Evolutionary conservation across 805 yeast species (phyloP).

Genomic region (Pichia cephalocereana): DNA sequence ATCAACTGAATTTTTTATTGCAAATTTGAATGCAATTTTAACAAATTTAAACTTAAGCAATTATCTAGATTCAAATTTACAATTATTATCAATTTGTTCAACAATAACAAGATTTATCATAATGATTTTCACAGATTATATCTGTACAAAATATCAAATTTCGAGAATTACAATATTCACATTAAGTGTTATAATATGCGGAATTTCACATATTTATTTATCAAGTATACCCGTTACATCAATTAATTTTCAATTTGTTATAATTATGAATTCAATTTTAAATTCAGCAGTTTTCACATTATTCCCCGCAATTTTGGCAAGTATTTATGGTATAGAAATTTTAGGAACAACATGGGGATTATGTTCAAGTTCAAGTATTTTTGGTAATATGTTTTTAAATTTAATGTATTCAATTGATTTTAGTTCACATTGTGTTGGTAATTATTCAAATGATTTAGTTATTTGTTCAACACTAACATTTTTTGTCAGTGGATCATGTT

Average conservation of each 20-base stretch:
- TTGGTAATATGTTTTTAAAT: conserved; percentile 36
- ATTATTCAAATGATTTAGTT: conserved; percentile 12
- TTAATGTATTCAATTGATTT: conserved; percentile 60
- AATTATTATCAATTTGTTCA: conserved; percentile 45
- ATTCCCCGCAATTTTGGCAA: conserved; percentile 75
- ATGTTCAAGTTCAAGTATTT: conserved; percentile 68
- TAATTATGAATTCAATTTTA: conserved; percentile 21
- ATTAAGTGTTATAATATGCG: conserved; percentile 18
- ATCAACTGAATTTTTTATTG: conserved; percentile 78
- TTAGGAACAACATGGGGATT: conserved; percentile 93
- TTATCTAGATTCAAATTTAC: conserved; percentile 8
- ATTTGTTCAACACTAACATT: conserved; percentile 28
- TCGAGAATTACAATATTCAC: conserved; percentile 24
- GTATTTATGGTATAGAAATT: conserved; percentile 79
- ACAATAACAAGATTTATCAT: conserved; percentile 58
- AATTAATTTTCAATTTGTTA: conserved; percentile 17
- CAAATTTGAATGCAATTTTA: conserved; percentile 57
- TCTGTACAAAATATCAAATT: conserved; percentile 25
- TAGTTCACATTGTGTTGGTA: conserved; percentile 32
- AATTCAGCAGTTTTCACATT: conserved; percentile 81
- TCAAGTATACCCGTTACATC: conserved; percentile 18
- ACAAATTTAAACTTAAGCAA: conserved; percentile 18
- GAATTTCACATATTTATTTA: conserved; percentile 22
- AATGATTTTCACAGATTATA: conserved; percentile 61
- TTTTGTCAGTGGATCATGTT: conserved; percentile 19